Conservation (phyloP, 176 grass and related monocot species). For the Pharus latifolius region DNA sequence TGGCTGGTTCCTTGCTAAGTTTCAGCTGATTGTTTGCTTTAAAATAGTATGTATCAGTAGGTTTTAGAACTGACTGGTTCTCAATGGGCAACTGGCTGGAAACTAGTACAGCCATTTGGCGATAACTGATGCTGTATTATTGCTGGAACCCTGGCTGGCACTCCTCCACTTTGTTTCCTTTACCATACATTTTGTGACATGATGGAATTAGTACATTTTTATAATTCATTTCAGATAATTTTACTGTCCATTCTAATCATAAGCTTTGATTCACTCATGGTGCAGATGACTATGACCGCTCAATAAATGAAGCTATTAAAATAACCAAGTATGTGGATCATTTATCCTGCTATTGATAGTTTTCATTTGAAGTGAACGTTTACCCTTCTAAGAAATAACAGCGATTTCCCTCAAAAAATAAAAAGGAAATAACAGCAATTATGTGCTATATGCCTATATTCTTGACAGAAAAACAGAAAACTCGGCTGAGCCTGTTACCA, state of each 20-base stretch:
- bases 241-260: background rate
- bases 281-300: slow-evolving; percentile 99
- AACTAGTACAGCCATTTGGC: background rate
- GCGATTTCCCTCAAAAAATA: too few relatives aligned
- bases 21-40: background rate
- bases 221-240: background rate
- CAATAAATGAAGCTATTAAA: slow-evolving; percentile 99
- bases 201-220: background rate
- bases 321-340: slow-evolving; percentile 82
- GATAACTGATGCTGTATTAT: background rate
- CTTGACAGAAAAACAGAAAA: slow-evolving; percentile 66
- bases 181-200: background rate
- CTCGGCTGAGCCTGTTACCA: slow-evolving; percentile 56
- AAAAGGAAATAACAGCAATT: background rate
- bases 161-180: background rate
- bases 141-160: background rate
- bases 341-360: slow-evolving; percentile 9
- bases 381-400: background rate
- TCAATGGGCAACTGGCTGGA: background rate
- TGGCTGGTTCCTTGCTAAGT: background rate
- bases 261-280: slow-evolving; percentile 16
- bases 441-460: slow-evolving; percentile 2
- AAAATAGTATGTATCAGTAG: background rate
- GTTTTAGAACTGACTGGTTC: slow-evolving; percentile 8
- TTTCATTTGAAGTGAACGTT: background rate